Base-by-base conservation (phyloP, 208 protist species). In the Leishmania guyanensis region DNA sequence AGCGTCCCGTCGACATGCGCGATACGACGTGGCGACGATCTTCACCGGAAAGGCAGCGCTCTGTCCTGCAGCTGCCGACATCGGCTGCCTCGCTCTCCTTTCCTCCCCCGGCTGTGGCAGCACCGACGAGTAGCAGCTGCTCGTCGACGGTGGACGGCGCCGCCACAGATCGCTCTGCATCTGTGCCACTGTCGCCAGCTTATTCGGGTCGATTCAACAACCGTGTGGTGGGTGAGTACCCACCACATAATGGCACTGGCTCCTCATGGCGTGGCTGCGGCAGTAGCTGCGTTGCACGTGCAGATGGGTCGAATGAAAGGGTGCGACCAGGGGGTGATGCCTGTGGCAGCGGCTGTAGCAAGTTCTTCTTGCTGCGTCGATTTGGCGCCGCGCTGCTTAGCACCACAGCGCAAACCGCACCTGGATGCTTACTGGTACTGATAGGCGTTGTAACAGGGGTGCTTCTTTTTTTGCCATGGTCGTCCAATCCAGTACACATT, bases 381-480 rank as follows among this genome's bases (percentile, higher is more conserved):
- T 56, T 82, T 53, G 50, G 77, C 33, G 54, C 69, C 3, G 82
- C 82, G 14, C 74, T 86, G 72, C 17, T 53, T 51, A 82, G 78
- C 74, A n/a, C 82, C 16, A 58, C 78, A 10, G 22, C 62, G 43
- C 78, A 82, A 51, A 77, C 74, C 5, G 64, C 82, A 29, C 82
- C 82, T 3, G 82, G 78, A 1, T 86, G 64, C 68, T 36, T 86
- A 62, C 39, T 87, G 54, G 73, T 33, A 17, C 56, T 89, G 17
- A 79, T 89, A 4, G 93, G 91, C 20, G 43, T 94, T 6, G 69
- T 93, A 14, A 90, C 86, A 17, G 90, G 86, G 14, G 22, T 93
- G 29, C 90, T 96, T 75, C 86, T 93, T 58, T 97, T 93, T 70
- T 79, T 96, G 43, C 94, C 94, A 10, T 96, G 89, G 87, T 93